Evolutionary conservation across 202 grass and related monocot genomes (phyloP).

Genomic region (Sporobolus alterniflorus): DNA sequence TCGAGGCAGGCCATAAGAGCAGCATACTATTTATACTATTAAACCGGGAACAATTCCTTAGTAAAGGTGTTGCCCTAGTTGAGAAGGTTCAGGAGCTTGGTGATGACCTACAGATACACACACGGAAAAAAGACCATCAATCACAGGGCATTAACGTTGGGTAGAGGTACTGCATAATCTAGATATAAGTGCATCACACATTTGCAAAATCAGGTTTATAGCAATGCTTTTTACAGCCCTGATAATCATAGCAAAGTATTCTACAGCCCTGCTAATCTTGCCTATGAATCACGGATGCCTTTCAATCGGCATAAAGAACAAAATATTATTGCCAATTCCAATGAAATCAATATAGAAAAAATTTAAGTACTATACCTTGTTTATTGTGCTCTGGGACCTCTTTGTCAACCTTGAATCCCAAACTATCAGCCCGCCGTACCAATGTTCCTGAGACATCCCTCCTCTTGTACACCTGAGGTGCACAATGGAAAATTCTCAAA

Average conservation of each 20-base stretch:
- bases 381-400: too few species aligned
- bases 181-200: conserved; percentile 19
- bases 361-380: too few species aligned
- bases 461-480: conserved; percentile 67
- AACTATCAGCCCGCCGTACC: conserved; percentile 66
- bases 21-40: too few species aligned
- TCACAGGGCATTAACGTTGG: background rate
- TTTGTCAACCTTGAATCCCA: conserved; percentile 84
- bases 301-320: conserved; percentile 74
- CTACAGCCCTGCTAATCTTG: conserved; percentile 33
- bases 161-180: conserved; percentile 78
- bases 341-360: background rate
- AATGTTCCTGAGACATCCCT: conserved; percentile 71
- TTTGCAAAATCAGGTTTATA: conserved; percentile 12
- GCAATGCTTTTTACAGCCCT: background rate
- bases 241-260: conserved; percentile 23
- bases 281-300: conserved; percentile 86
- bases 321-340: conserved; percentile 12
- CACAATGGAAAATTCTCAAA: background rate
- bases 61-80: conserved; percentile 98
- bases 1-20: too few species aligned
- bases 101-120: conserved; percentile 72
- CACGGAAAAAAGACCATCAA: conserved; percentile 37
- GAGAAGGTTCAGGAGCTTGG: conserved; percentile 97
- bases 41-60: too few species aligned